These are phyloP conservation scores for Penstemon barbatus DNA, from an alignment of 257 asterid species.

Conservation along the genomic window DNA sequence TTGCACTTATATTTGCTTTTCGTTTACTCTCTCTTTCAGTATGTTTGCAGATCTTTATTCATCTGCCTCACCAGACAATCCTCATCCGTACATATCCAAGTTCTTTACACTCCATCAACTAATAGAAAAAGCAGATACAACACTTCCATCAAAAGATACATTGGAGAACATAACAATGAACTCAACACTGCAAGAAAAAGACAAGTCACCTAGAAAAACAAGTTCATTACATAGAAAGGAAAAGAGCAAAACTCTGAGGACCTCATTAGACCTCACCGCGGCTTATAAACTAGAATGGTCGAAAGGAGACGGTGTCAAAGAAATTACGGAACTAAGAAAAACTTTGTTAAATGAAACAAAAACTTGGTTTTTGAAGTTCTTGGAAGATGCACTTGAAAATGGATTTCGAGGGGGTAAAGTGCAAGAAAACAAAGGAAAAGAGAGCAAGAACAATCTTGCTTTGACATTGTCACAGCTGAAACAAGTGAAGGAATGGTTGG, in stretches of 20 bases:
- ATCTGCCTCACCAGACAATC: slow-evolving; percentile 70
- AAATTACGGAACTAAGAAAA: slow-evolving; percentile 47
- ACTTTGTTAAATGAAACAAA: slow-evolving; percentile 48
- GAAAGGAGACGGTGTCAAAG: slow-evolving; percentile 48
- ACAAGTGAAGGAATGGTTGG: slow-evolving; percentile 78
- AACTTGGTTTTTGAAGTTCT: slow-evolving; percentile 75
- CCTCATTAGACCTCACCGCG: slow-evolving; percentile 34
- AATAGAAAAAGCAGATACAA: slow-evolving; percentile 50
- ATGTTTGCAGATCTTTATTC: slow-evolving; percentile 71
- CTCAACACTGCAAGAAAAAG: slow-evolving; percentile 45
- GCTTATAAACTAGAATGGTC: slow-evolving; percentile 78
- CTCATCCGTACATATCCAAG: slow-evolving; percentile 60
- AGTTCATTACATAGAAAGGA: slow-evolving; percentile 30
- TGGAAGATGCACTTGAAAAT: slow-evolving; percentile 62
- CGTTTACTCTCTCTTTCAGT: slow-evolving; percentile 37
- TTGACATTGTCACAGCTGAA: slow-evolving; percentile 70
- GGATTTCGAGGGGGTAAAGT: slow-evolving; percentile 44
- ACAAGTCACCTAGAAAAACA: slow-evolving; percentile 40
- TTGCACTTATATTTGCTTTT: not conserved
- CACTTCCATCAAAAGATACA: slow-evolving; percentile 37
- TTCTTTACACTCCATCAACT: slow-evolving; percentile 72
- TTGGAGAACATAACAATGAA: slow-evolving; percentile 33
- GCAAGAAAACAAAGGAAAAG: slow-evolving; percentile 52
- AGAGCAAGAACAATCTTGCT: slow-evolving; percentile 54
- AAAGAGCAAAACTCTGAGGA: slow-evolving; percentile 28